A percentile compares a stretch with the other conserved stretches of the same genome.
Evolutionary conservation across 176 grass and related monocot genomes (phyloP).

Genomic region (Poa annua): DNA sequence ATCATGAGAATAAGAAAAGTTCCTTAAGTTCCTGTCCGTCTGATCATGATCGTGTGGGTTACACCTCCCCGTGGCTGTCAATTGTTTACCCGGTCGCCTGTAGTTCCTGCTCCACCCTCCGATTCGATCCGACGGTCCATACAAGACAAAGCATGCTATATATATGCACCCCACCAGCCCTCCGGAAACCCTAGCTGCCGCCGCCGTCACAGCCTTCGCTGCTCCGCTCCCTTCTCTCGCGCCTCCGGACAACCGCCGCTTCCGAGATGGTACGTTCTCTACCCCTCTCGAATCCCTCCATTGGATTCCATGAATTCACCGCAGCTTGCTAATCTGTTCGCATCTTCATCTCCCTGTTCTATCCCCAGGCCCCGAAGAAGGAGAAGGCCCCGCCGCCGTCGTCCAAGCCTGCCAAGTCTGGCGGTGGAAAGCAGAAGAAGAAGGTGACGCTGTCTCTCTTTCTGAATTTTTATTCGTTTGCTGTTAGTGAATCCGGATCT

Average conservation of each 20-base stretch:
- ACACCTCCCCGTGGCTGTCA: neutral
- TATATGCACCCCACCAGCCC: neutral
- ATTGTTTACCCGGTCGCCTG: neutral
- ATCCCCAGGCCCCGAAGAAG: slow-evolving; percentile 60
- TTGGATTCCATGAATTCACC: neutral
- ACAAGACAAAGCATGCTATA: neutral
- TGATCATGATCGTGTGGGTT: neutral
- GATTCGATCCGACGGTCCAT: slow-evolving; percentile 39
- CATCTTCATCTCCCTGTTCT: neutral
- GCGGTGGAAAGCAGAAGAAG: slow-evolving; percentile 68
- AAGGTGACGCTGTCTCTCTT: slow-evolving; percentile 29
- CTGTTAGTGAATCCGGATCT: neutral
- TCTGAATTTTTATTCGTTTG: neutral
- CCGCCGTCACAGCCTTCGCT: slow-evolving; percentile 8
- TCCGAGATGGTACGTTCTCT: slow-evolving; percentile 27
- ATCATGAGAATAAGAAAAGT: too few species aligned
- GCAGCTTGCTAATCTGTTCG: neutral
- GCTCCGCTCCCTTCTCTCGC: neutral
- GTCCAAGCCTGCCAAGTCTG: slow-evolving; percentile 67
- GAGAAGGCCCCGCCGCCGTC: slow-evolving; percentile 66
- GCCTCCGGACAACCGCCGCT: slow-evolving; percentile 16
- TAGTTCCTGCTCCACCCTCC: neutral
- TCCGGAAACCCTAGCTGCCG: slow-evolving; percentile 41
- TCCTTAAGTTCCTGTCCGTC: neutral
- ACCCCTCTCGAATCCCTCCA: neutral